A percentile compares a stretch with the other conserved stretches of the same genome.
Evolutionary conservation across 768 basidiomycete species (phyloP).

Genomic region (Serpula lacrymans): DNA sequence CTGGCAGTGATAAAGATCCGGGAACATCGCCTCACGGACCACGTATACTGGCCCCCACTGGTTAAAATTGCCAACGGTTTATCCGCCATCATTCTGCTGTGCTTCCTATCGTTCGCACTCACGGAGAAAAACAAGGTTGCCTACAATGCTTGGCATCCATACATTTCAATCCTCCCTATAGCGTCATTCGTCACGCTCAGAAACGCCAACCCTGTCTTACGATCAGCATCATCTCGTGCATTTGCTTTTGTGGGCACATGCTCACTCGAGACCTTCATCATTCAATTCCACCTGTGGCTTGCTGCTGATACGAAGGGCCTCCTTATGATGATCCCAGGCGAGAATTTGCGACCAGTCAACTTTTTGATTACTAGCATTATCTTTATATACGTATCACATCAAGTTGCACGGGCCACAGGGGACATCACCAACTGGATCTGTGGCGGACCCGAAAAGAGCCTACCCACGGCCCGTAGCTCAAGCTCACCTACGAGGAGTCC

Average conservation of each 20-base stretch:
- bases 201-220: slow-evolving; percentile 67
- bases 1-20: slow-evolving; percentile 72
- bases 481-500: slow-evolving; percentile 1
- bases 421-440: slow-evolving; percentile 64
- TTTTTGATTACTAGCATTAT: slow-evolving; percentile 69
- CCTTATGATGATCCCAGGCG: slow-evolving; percentile 74
- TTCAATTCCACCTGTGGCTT: slow-evolving; percentile 87
- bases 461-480: slow-evolving; percentile 17
- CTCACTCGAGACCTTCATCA: slow-evolving; percentile 88
- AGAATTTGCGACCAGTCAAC: slow-evolving; percentile 71
- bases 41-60: slow-evolving; percentile 58
- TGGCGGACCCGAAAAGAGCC: slow-evolving; percentile 25
- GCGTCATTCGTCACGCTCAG: slow-evolving; percentile 71
- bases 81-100: slow-evolving; percentile 54
- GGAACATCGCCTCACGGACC: slow-evolving; percentile 67
- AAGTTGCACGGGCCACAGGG: slow-evolving; percentile 71
- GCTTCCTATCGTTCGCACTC: slow-evolving; percentile 86
- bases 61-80: slow-evolving; percentile 46
- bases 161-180: slow-evolving; percentile 78
- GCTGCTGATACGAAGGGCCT: slow-evolving; percentile 82
- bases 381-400: slow-evolving; percentile 80
- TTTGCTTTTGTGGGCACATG: slow-evolving; percentile 85
- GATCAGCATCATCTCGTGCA: slow-evolving; percentile 61
- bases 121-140: slow-evolving; percentile 72
- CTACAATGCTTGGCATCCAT: slow-evolving; percentile 86